A percentile compares a stretch with the other conserved stretches of the same genome.
phyloP scores from a whole-genome alignment of 176 grass and related monocot genomes.

The Avena atlantica region DNA sequence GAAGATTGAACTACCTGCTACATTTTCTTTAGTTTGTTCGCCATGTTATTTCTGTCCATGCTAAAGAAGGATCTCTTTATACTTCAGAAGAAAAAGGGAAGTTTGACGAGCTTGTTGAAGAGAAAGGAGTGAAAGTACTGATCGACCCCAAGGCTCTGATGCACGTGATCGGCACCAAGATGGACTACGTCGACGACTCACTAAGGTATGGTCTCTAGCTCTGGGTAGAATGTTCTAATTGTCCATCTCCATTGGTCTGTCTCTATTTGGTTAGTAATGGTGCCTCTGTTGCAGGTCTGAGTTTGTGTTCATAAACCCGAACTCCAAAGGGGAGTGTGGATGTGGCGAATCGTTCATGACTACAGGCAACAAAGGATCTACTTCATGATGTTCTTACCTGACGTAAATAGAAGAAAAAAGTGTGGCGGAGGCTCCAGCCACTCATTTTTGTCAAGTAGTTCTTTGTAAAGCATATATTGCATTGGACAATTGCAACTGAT shows the following conservation, averaged over 20 bases:
- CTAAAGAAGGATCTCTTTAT: constrained; percentile 14
- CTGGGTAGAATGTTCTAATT: background rate
- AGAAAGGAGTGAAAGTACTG: constrained; percentile 87
- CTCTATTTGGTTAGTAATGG: constrained; percentile 18
- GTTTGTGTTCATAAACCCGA: constrained; percentile 68
- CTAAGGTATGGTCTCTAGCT: constrained; percentile 52
- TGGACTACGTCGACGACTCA: constrained; percentile 81
- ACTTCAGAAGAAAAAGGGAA: constrained; percentile 87
- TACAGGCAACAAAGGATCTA: constrained; percentile 55
- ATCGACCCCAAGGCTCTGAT: constrained; percentile 91
- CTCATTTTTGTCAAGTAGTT: background rate
- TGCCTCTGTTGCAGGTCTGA: constrained; percentile 65
- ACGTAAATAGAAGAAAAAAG: constrained; percentile 5
- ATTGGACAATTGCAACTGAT: background rate
- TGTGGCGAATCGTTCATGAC: constrained; percentile 96
- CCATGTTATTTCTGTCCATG: constrained; percentile 12
- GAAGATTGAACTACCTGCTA: too few species aligned
- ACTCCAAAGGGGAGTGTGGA: constrained; percentile 82
- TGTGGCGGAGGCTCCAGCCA: constrained; percentile 16
- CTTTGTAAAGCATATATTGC: background rate
- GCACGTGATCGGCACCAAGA: constrained; percentile 64
- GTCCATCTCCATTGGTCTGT: background rate
- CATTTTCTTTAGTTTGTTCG: too few species aligned
- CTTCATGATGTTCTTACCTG: constrained; percentile 23
- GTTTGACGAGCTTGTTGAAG: constrained; percentile 83